Base-by-base conservation (phyloP, 495 filamentous ascomycete genomes). In the Copromyces sp. region DNA sequence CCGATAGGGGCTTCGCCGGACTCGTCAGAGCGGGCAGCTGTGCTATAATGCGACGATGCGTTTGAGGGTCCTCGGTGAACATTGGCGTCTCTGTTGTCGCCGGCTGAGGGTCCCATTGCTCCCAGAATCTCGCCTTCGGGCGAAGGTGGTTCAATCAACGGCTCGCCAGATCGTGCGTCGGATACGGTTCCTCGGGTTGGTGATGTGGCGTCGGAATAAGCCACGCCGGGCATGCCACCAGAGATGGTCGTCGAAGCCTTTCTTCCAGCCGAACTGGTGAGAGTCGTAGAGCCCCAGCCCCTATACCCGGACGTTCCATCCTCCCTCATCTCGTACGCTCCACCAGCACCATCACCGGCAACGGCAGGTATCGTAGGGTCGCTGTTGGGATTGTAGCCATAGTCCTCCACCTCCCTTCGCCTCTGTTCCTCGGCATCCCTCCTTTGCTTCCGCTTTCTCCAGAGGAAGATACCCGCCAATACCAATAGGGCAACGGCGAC, bases 371-470 rank as follows among this genome's bases (percentile, higher is more conserved):
- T 82, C 4, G 91, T 91, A 2, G 95, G 94, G 77, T 97, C 94
- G 71, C 93, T 89, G 81, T 98, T 98, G 9, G 95, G 95, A 79
- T 98, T 98, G 84, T 94, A 98, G 29, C 90, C 91, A 79, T 98
- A 98, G 76, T 98, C 95, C 79, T 98, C 95, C 3, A 97, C 92
- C 78, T 98, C 96, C 81, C 97, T 97, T 71, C 94, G 87, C 70
- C 95, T 87, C 69, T 93, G 89, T 74, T 97, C 95, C 76, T 93
- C 92, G n/a, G 89, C 90, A 59, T 90, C 90, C 83, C 92, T 97
- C 45, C 90, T 89, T 75, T 91, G 89, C 81, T 94, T 97, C 70
- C 93, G 89, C 82, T 88, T 93, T 75, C 92, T 89, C 93, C 93
- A 99, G 73, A 97, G 87, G 79, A 91, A 94, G 47, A 98, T 83